These are phyloP conservation scores for Tolypocladium inflatum DNA, from an alignment of 2,329 filamentous ascomycete genomes.

Conservation along the genomic window DNA sequence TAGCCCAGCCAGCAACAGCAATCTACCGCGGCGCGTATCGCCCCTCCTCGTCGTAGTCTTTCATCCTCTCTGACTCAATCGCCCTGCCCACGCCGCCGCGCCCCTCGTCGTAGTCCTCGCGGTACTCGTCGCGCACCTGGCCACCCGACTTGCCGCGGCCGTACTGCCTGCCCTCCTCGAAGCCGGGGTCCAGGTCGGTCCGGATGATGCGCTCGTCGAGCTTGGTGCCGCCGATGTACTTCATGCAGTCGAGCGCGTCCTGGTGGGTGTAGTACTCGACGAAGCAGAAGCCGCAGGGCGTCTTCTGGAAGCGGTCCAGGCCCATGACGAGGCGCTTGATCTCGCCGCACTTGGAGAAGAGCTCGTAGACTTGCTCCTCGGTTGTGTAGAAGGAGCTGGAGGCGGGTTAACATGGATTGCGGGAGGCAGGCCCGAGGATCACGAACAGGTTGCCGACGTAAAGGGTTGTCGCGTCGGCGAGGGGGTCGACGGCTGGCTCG, in stretches of 20 bases:
- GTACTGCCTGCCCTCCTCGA: constrained; percentile 92
- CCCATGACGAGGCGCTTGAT: constrained; percentile 98
- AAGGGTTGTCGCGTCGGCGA: constrained; percentile 83
- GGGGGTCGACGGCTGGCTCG: constrained; percentile 53
- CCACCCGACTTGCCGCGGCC: constrained; percentile 91
- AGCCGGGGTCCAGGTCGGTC: constrained; percentile 91
- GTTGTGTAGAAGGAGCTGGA: constrained; percentile 90
- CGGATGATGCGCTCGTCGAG: constrained; percentile 94
- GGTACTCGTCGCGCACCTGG: constrained; percentile 95
- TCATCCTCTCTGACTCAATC: constrained; percentile 44
- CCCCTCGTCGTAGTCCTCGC: constrained; percentile 93
- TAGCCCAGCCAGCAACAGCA: background rate
- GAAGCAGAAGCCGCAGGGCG: constrained; percentile 97
- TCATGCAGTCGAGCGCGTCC: constrained; percentile 95
- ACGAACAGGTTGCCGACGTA: constrained; percentile 89
- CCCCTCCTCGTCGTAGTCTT: constrained; percentile 30
- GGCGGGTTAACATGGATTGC: constrained; percentile 7
- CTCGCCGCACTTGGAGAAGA: constrained; percentile 93
- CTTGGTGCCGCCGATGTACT: constrained; percentile 97
- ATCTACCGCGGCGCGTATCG: constrained; percentile 8
- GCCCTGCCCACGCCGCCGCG: constrained; percentile 82
- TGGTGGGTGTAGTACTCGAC: constrained; percentile 98
- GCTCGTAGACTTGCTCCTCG: constrained; percentile 96
- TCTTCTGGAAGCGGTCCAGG: constrained; percentile 93
- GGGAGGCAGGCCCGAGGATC: background rate